A percentile compares a stretch with the other conserved stretches of the same genome.
phyloP scores from a whole-genome alignment of 768 basidiomycete species.

The Aureoboletus auriporus region DNA sequence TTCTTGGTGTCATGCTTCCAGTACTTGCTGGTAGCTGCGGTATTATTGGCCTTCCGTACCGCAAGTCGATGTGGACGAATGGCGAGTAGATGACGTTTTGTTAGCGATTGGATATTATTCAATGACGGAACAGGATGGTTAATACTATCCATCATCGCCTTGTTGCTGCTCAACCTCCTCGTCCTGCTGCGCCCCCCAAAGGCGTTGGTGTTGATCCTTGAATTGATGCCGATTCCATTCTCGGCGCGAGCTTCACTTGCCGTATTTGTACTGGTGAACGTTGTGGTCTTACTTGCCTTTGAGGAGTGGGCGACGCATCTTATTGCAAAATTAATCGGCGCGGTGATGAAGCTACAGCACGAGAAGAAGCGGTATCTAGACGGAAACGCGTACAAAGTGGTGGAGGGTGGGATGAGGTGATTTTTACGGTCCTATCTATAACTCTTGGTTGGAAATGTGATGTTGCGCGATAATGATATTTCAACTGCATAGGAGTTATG shows the following conservation, averaged over 20 bases:
- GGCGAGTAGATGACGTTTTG: conserved; percentile 43
- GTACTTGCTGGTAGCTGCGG: conserved; percentile 93
- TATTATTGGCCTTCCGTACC: conserved; percentile 98
- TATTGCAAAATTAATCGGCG: conserved; percentile 54
- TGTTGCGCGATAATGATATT: neutral
- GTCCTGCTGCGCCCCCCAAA: conserved; percentile 72
- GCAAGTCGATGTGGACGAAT: conserved; percentile 94
- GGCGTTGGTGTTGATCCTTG: conserved; percentile 56
- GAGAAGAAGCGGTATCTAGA: conserved; percentile 48
- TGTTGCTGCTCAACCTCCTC: conserved; percentile 71
- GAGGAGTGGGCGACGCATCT: conserved; percentile 71
- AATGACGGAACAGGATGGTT: conserved; percentile 56
- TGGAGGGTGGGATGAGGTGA: conserved; percentile 67
- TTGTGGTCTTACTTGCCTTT: conserved; percentile 64
- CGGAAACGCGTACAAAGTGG: conserved; percentile 80
- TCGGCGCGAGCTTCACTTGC: conserved; percentile 69
- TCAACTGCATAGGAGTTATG: neutral
- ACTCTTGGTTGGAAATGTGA: neutral
- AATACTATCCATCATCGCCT: conserved; percentile 66
- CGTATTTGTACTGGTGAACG: conserved; percentile 63
- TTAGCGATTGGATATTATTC: neutral
- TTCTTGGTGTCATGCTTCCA: conserved; percentile 98
- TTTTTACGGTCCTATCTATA: neutral
- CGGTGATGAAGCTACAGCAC: conserved; percentile 37
- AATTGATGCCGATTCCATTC: conserved; percentile 71